Base-by-base conservation (phyloP, 768 basidiomycete genomes). In the Auriculariales sp. region DNA sequence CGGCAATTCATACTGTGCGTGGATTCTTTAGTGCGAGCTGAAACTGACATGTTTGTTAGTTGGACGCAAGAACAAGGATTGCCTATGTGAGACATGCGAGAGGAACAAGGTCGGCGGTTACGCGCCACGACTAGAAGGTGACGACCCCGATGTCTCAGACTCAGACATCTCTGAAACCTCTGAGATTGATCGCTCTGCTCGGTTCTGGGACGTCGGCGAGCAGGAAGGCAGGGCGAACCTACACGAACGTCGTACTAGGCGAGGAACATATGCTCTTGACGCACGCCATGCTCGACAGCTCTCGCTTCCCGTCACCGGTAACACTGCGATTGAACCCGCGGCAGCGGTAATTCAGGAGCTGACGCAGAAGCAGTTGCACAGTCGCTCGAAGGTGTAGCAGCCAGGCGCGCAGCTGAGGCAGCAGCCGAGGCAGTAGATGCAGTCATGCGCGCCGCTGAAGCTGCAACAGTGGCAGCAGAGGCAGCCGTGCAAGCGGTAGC, bases 1-100 rank as follows among this genome's bases (percentile, higher is more conserved):
- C 59, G 88, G 89, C 39, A 85, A 90, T 65, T 83, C 83, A 42
- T 91, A 91, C 63, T 91, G 87, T 91, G 61, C 67, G 84, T 78
- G 31, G 48, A 45, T 46, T n/a, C 15, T 6, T 48, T 34, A 25
- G 19, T 52, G 22, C 28, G 29, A 36, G 15, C n/a, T 19, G 42
- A 42, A 34, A 35, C 28, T 2, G 30, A 34, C 31, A 47, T 56
- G 51, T 42, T 36, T 55, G 49, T 53, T 54, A 82, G 80, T 83
- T 60, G 81, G 81, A 47, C 69, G 74, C 53, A 77, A 72, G 52
- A 83, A 83, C 56, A 71, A 79, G 22, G 78, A 81, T 60, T 91
- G 88, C 61, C 70, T 91, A 27, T 91, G 88, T 57, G 85, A 88
- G 65, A 88, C 83, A 11, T 91, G 88, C 66, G 88, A 91, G 65